These are phyloP conservation scores for Logfia minima DNA, from an alignment of 129 eudicot genomes.

Conservation along the genomic window DNA sequence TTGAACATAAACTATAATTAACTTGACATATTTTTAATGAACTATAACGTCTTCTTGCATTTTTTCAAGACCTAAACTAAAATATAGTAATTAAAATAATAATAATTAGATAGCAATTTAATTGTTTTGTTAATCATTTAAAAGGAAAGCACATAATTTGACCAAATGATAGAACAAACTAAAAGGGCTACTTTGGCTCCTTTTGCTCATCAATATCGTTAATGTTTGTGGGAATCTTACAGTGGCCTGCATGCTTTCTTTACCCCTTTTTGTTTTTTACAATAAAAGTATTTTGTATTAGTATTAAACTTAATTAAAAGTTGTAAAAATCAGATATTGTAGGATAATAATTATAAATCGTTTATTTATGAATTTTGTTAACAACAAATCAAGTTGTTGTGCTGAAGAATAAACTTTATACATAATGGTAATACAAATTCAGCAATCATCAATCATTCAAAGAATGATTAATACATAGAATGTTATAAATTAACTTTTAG, in stretches of 20 bases:
- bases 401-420: constrained; percentile 31
- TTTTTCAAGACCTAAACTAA: neutral
- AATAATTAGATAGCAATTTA: neutral
- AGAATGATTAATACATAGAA: too few relatives aligned
- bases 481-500: too few relatives aligned
- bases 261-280: neutral
- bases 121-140: constrained; percentile 10
- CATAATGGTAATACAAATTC: neutral
- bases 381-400: neutral
- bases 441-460: too few relatives aligned
- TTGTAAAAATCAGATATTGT: neutral
- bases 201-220: constrained; percentile 11
- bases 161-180: constrained; percentile 31
- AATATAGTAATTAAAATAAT: neutral
- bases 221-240: constrained; percentile 22
- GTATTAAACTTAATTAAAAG: too few relatives aligned
- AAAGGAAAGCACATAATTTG: constrained; percentile 29
- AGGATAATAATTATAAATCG: neutral
- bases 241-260: constrained; percentile 23
- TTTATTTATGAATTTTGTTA: too few relatives aligned
- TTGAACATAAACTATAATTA: neutral
- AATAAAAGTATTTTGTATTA: neutral
- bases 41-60: neutral
- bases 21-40: neutral
- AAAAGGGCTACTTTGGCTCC: constrained; percentile 33